A percentile compares a stretch with the other conserved stretches of the same genome.
Conservation (phyloP, 2,329 filamentous ascomycete species). For the Arachnomyces sp. region DNA sequence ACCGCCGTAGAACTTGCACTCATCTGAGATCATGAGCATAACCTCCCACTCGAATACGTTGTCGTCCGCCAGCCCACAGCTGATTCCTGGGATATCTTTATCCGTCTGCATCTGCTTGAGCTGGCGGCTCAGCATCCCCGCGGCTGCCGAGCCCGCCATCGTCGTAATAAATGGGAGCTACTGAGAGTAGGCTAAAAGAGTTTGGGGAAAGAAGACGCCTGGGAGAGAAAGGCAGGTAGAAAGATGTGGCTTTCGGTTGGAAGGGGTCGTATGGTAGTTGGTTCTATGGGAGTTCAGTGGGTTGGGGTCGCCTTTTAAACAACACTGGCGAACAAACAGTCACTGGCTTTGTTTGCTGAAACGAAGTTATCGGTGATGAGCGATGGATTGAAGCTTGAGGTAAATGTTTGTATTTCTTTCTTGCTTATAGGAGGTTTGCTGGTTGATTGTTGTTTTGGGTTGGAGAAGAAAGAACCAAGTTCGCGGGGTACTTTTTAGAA, state of each 20-base stretch:
- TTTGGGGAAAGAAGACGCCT: conserved; percentile 5
- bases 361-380: no score
- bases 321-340: no score
- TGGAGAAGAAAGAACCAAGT: no score
- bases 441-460: no score
- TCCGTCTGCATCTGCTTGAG: conserved; percentile 89
- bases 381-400: no score
- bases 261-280: conserved; percentile 15
- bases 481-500: no score
- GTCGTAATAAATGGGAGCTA: conserved; percentile 40
- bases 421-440: no score
- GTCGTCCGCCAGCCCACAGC: conserved; percentile 73
- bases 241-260: conserved; percentile 4
- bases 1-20: conserved; percentile 91
- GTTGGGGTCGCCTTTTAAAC: no score
- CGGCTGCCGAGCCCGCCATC: conserved; percentile 45
- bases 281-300: no score
- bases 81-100: conserved; percentile 90
- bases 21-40: conserved; percentile 96
- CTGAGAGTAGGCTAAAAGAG: conserved; percentile 13
- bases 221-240: conserved; percentile 9
- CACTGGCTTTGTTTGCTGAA: no score
- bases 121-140: conserved; percentile 70
- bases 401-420: no score
- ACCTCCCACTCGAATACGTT: conserved; percentile 98